Evolutionary conservation across 768 basidiomycete species (phyloP).

Genomic region (Russula lepida): DNA sequence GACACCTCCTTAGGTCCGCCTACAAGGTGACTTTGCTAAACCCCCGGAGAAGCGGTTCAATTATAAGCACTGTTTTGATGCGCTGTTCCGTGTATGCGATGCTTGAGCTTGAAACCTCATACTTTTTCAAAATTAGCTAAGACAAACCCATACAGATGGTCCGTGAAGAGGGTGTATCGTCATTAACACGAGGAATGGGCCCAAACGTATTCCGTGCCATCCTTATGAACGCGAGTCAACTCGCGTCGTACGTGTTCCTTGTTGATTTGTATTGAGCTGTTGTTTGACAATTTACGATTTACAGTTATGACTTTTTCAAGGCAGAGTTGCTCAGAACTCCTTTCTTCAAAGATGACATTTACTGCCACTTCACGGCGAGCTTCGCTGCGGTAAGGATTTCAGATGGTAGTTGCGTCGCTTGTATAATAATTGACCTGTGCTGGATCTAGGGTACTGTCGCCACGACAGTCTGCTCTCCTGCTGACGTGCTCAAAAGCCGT

Average conservation of each 20-base stretch:
- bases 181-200: constrained; percentile 65
- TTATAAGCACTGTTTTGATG: constrained; percentile 86
- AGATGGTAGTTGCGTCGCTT: neutral
- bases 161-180: constrained; percentile 73
- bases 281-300: neutral
- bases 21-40: constrained; percentile 89
- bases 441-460: constrained; percentile 66
- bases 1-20: constrained; percentile 44
- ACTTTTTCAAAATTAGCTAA: constrained; percentile 13
- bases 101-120: neutral
- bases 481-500: constrained; percentile 81
- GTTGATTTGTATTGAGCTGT: neutral
- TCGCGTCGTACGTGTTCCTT: constrained; percentile 60
- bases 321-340: constrained; percentile 61
- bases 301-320: constrained; percentile 89
- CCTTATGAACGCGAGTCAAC: constrained; percentile 87
- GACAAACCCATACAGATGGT: constrained; percentile 52
- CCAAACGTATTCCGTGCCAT: constrained; percentile 84
- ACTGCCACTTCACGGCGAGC: constrained; percentile 76
- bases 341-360: constrained; percentile 76
- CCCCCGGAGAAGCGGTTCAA: constrained; percentile 81
- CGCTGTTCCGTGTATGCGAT: constrained; percentile 65
- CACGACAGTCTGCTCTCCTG: constrained; percentile 83
- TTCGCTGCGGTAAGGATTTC: constrained; percentile 62
- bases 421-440: neutral